These are phyloP conservation scores for Nyssa sinensis DNA, from an alignment of 148 eudicot genomes.

Conservation along the genomic window DNA sequence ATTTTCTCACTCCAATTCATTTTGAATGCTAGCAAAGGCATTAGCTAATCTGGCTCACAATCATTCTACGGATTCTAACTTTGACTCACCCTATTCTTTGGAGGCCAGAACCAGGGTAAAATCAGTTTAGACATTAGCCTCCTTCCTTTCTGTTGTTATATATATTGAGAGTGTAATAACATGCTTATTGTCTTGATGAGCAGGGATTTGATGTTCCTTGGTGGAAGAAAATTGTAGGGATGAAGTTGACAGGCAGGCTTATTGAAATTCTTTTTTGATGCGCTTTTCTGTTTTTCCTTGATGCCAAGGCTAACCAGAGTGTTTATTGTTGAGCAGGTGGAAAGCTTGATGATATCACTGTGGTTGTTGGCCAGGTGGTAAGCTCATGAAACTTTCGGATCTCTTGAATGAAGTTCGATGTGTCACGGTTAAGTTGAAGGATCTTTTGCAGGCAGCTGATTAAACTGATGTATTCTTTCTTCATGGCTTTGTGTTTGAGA, in stretches of 20 bases:
- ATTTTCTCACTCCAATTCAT: constrained; percentile 24
- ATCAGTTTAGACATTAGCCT: not conserved
- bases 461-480: not conserved
- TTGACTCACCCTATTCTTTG: constrained; percentile 79
- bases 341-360: constrained; percentile 90
- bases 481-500: not conserved
- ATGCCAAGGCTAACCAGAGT: not conserved
- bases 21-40: constrained; percentile 74
- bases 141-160: not conserved
- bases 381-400: constrained; percentile 22
- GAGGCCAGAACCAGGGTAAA: constrained; percentile 81
- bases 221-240: constrained; percentile 78
- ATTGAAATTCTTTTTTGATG: not conserved
- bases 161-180: not conserved
- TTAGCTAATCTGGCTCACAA: constrained; percentile 80
- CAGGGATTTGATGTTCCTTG: constrained; percentile 77
- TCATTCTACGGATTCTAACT: constrained; percentile 62
- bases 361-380: constrained; percentile 63
- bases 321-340: constrained; percentile 57
- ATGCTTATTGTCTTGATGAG: not conserved
- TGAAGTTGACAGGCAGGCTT: constrained; percentile 72
- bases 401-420: constrained; percentile 6
- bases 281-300: not conserved
- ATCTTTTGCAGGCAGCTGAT: too few species aligned
- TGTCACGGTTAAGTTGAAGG: constrained; percentile 3